These are phyloP conservation scores for Lanzia echinophila DNA, from an alignment of 2,329 filamentous ascomycete genomes.

Conservation along the genomic window DNA sequence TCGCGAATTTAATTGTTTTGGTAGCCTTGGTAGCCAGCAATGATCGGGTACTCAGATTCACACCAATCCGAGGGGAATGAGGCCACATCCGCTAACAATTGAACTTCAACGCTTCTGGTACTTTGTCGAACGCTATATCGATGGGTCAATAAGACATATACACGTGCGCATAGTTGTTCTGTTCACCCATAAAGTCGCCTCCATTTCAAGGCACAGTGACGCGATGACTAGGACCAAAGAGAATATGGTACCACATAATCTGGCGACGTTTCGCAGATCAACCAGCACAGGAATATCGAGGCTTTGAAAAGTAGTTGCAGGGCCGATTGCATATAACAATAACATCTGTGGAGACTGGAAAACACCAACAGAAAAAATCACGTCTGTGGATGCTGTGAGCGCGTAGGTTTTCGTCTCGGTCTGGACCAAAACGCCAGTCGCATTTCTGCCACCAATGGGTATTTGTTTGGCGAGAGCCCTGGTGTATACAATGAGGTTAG, in stretches of 20 bases:
- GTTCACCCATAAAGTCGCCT: background rate
- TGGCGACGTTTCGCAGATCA: slow-evolving; percentile 44
- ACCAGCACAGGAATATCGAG: slow-evolving; percentile 40
- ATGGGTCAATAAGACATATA: too few species aligned
- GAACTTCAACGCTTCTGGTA: slow-evolving; percentile 9
- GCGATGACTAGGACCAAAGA: background rate
- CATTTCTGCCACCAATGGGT: slow-evolving; percentile 29
- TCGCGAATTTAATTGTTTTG: background rate
- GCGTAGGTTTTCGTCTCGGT: slow-evolving; percentile 5
- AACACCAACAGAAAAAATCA: slow-evolving; percentile 41
- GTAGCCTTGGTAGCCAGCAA: slow-evolving; percentile 12
- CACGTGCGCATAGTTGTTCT: too few species aligned
- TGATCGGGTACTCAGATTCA: slow-evolving; percentile 29
- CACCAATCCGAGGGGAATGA: slow-evolving; percentile 29
- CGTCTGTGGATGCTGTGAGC: slow-evolving; percentile 17
- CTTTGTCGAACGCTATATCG: slow-evolving; percentile 29
- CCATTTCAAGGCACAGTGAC: background rate
- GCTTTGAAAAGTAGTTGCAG: slow-evolving; percentile 35
- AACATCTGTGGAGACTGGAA: slow-evolving; percentile 44
- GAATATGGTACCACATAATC: slow-evolving; percentile 35
- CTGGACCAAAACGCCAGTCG: background rate
- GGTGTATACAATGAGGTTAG: slow-evolving; percentile 35
- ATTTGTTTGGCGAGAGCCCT: slow-evolving; percentile 38
- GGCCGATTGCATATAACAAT: slow-evolving; percentile 43
- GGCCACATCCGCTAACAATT: background rate